Conservation (phyloP, 2,329 filamentous ascomycete genomes). For the Sporothrix curviconia region DNA sequence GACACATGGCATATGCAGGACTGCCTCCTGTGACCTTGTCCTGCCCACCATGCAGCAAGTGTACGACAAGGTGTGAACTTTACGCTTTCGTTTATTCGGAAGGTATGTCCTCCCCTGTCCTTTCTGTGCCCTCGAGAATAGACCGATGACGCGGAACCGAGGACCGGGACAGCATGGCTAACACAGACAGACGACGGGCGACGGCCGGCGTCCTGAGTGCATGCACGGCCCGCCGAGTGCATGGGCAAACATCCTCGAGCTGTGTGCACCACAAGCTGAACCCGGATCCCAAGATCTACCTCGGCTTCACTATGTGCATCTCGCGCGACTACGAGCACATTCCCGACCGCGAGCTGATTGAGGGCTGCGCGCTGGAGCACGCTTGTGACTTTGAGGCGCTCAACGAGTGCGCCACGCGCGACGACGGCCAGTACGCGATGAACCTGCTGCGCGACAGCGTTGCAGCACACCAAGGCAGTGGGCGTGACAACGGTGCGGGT, state of each 20-base stretch:
- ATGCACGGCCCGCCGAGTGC: conserved; percentile 85
- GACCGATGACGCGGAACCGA: too few relatives aligned
- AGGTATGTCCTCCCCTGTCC: conserved; percentile 30
- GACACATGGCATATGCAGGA: conserved; percentile 37
- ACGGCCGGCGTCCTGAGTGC: conserved; percentile 81
- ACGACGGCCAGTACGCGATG: conserved; percentile 66
- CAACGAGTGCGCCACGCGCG: conserved; percentile 72
- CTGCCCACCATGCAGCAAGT: conserved; percentile 81
- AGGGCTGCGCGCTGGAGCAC: conserved; percentile 86
- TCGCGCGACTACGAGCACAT: conserved; percentile 69
- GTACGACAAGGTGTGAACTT: conserved; percentile 84
- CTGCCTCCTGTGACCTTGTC: conserved; percentile 72
- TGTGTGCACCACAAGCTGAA: conserved; percentile 82
- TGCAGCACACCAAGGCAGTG: conserved; percentile 54
- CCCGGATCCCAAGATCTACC: conserved; percentile 75
- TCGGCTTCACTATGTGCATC: conserved; percentile 92
- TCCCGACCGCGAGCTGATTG: conserved; percentile 68
- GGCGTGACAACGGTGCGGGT: conserved; percentile 70
- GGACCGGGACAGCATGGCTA: neutral
- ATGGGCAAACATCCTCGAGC: conserved; percentile 90
- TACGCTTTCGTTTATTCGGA: conserved; percentile 82
- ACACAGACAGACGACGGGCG: conserved; percentile 52
- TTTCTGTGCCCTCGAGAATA: neutral
- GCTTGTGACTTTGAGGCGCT: conserved; percentile 75
- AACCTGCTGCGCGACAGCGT: conserved; percentile 61